These are phyloP conservation scores for Zygosaccharomyces lentus DNA, from an alignment of 805 yeast genomes.

Conservation along the genomic window DNA sequence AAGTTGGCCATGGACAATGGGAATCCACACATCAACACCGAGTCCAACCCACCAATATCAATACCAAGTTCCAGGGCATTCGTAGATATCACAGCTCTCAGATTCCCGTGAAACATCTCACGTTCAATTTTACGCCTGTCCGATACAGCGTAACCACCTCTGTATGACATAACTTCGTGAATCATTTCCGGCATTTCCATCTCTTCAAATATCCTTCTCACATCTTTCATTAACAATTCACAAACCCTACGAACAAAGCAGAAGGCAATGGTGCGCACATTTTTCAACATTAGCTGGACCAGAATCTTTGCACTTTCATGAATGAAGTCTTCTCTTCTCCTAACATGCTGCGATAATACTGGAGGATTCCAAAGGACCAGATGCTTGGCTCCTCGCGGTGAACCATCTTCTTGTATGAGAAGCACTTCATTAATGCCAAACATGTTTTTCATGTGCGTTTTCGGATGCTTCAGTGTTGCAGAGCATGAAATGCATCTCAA, in stretches of 20 bases:
- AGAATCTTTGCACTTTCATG: slow-evolving; percentile 72
- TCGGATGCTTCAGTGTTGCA: slow-evolving; percentile 81
- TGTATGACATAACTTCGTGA: slow-evolving; percentile 79
- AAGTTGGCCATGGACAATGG: slow-evolving; percentile 83
- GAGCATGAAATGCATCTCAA: slow-evolving; percentile 83
- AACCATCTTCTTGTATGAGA: slow-evolving; percentile 75
- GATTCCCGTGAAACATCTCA: slow-evolving; percentile 83
- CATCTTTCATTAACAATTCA: slow-evolving; percentile 82
- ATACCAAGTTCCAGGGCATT: slow-evolving; percentile 95
- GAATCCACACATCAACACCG: slow-evolving; percentile 88
- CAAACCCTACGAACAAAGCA: slow-evolving; percentile 84
- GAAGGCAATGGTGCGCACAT: slow-evolving; percentile 81
- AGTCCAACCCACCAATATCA: slow-evolving; percentile 89
- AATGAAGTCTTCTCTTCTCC: slow-evolving; percentile 66
- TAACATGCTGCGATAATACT: slow-evolving; percentile 46
- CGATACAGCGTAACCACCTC: slow-evolving; percentile 88
- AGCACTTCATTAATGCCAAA: slow-evolving; percentile 62
- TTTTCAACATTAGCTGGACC: slow-evolving; percentile 56
- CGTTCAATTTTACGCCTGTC: slow-evolving; percentile 86
- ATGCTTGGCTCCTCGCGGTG: slow-evolving; percentile 77
- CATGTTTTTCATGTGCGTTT: slow-evolving; percentile 62
- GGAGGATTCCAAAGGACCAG: slow-evolving; percentile 87
- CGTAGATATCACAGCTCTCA: slow-evolving; percentile 87
- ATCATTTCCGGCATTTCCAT: slow-evolving; percentile 43
- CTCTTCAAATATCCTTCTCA: slow-evolving; percentile 50